Percentiles rank a stretch among this genome's conserved stretches.
Evolutionary conservation across 208 protist species (phyloP).

Genomic region (Lotmaria passim): DNA sequence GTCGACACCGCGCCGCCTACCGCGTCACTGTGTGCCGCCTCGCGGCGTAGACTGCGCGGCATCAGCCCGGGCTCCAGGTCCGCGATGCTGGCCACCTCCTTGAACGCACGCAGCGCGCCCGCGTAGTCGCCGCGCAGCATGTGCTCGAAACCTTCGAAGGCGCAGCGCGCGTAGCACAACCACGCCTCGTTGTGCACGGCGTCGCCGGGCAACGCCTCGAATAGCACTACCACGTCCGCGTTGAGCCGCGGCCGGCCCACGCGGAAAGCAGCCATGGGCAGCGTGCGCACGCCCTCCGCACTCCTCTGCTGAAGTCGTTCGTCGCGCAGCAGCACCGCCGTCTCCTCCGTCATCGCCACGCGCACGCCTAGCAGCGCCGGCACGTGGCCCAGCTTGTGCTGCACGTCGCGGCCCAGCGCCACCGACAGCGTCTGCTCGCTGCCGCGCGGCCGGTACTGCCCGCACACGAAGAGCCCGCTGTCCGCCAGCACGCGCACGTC

Average conservation of each 20-base stretch:
- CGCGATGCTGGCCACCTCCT: constrained; percentile 24
- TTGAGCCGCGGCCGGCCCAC: constrained; percentile 4
- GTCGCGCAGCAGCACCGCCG: constrained; percentile 38
- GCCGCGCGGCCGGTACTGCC: constrained; percentile 16
- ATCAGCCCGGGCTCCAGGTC: constrained; percentile 31
- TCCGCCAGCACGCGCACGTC: constrained; percentile 33
- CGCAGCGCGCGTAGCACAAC: constrained; percentile 23
- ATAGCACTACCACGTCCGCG: constrained; percentile 33
- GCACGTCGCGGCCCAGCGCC: constrained; percentile 36
- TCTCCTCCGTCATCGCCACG: constrained; percentile 51
- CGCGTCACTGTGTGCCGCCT: constrained; percentile 16
- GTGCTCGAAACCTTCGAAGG: constrained; percentile 35
- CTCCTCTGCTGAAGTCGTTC: too few relatives aligned
- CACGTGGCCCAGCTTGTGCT: constrained; percentile 32
- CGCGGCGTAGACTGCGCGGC: constrained; percentile 16
- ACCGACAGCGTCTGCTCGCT: constrained; percentile 31
- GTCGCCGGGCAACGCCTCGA: constrained; percentile 31
- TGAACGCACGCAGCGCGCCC: constrained; percentile 31
- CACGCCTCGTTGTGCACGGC: constrained; percentile 26
- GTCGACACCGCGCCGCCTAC: constrained; percentile 18
- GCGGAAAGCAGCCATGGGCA: neutral
- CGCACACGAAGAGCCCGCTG: constrained; percentile 29
- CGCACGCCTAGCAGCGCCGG: constrained; percentile 28
- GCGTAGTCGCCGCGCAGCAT: constrained; percentile 51
- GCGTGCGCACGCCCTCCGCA: neutral